These are phyloP conservation scores for Calocybe gambosa DNA, from an alignment of 1,284 basidiomycete genomes.

Conservation along the genomic window DNA sequence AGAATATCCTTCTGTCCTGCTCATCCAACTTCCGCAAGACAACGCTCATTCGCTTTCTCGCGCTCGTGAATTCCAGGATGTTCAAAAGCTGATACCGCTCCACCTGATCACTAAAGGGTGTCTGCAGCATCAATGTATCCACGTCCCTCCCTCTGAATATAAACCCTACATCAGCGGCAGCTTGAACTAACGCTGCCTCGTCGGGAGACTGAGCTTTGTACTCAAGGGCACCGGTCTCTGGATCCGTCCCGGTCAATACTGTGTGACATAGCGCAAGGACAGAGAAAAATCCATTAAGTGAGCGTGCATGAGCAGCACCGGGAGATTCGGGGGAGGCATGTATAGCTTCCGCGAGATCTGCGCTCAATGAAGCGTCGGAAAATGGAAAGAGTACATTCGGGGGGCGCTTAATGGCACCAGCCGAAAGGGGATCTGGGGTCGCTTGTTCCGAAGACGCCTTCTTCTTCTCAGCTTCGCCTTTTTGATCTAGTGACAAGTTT, in stretches of 20 bases:
- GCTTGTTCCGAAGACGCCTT: background rate
- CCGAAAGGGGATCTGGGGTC: background rate
- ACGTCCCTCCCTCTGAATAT: slow-evolving; percentile 87
- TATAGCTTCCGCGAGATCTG: slow-evolving; percentile 20
- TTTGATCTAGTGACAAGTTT: background rate
- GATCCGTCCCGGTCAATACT: slow-evolving; percentile 75
- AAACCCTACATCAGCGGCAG: slow-evolving; percentile 93
- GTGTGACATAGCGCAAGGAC: slow-evolving; percentile 96
- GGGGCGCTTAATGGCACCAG: background rate
- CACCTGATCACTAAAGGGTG: slow-evolving; percentile 69
- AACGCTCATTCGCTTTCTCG: slow-evolving; percentile 95
- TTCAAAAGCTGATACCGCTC: slow-evolving; percentile 91
- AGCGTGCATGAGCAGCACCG: slow-evolving; percentile 51
- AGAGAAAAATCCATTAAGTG: slow-evolving; percentile 87
- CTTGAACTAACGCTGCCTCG: slow-evolving; percentile 96
- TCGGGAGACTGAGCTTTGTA: slow-evolving; percentile 98
- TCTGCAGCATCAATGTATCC: slow-evolving; percentile 74
- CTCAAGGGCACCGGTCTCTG: slow-evolving; percentile 60
- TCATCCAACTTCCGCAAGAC: slow-evolving; percentile 74
- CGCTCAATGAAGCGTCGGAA: slow-evolving; percentile 28
- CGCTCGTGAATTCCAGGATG: slow-evolving; percentile 93
- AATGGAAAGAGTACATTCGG: background rate
- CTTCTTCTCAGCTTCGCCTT: background rate
- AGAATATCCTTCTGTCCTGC: slow-evolving; percentile 58
- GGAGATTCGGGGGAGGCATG: slow-evolving; percentile 41